Evolutionary conservation across 352 stramenopile species (phyloP), one percentile per base, ranked within the genome.

Genomic region (Aphanomyces invadans): DNA sequence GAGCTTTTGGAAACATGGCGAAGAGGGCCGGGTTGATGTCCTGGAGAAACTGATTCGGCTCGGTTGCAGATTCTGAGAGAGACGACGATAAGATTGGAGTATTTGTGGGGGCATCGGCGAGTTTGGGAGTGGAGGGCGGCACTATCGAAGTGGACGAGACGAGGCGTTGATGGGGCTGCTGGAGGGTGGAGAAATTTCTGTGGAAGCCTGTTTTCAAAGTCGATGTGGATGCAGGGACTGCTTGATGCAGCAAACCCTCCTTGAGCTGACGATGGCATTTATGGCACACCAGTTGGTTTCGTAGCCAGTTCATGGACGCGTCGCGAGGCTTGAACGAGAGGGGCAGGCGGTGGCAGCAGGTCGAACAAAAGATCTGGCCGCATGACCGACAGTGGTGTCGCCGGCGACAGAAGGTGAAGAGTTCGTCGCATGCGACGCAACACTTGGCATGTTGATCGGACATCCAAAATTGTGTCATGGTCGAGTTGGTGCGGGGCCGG

Each of bases 401-500:
- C 15, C 86, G 73, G 42, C 84, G 71, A 55, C 92, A 85, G 49
- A 95, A 93, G 21, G 80, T 91, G 55, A 95, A 95, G 38, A 90
- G 72, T 51, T 83, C 75, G 51, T 92, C 84, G 67, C 86, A 95
- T 44, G 90, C 81, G 57, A 90, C 90, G 54, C 86, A 95, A 0
- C 77, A 73, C 64, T 95, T 95, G 23, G 79, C 79, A 19, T 85
- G 90, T 19, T 86, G 80, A 65, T 95, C 86, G 53, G 86, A 95
- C 86, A 95, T 95, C 86, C 86, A 95, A 65, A 95, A 95, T 69
- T 91, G 83, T 60, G 90, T 92, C 68, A 92, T 78, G 21, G 12
- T 62, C 9, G 56, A 68, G 11, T 21, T 42, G 15, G 36, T 63
- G 39, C 21, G 21, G 38, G 38, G 33, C 17, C 36, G 21, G 26